phyloP scores from a whole-genome alignment of 2,329 filamentous ascomycete genomes.

The Fusarium sp. region DNA sequence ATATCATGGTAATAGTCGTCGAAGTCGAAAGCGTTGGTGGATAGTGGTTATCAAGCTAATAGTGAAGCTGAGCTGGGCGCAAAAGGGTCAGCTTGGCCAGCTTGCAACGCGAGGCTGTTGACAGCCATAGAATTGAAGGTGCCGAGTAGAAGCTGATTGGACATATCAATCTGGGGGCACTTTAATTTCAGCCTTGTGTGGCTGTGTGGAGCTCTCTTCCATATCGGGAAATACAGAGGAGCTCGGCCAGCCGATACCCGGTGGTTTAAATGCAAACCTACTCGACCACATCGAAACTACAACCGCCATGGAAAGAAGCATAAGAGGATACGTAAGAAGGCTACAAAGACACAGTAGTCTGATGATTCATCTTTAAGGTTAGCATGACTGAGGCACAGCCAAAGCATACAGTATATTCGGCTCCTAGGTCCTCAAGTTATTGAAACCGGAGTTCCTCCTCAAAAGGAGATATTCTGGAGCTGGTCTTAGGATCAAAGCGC shows the following conservation, averaged over 20 bases:
- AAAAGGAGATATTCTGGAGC: neutral
- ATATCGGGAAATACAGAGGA: conserved; percentile 3
- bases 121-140: conserved; percentile 18
- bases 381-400: neutral
- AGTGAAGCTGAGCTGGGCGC: conserved; percentile 30
- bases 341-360: neutral
- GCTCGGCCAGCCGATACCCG: conserved; percentile 21
- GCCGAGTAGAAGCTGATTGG: conserved; percentile 34
- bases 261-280: neutral
- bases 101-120: conserved; percentile 46
- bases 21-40: conserved; percentile 10
- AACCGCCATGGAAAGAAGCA: neutral
- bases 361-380: neutral
- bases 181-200: conserved; percentile 30
- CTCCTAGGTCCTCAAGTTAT: neutral
- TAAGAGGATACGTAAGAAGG: neutral
- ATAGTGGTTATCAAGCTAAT: conserved; percentile 10
- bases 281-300: conserved; percentile 4
- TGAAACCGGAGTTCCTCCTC: neutral
- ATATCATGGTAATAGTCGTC: conserved; percentile 28
- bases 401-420: neutral
- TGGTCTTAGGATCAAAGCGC: neutral
- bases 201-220: conserved; percentile 1
- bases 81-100: conserved; percentile 44
- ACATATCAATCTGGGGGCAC: neutral